A percentile compares a stretch with the other conserved stretches of the same genome.
Conservation (phyloP, 2,329 filamentous ascomycete species). For the Fusarium buxicola region DNA sequence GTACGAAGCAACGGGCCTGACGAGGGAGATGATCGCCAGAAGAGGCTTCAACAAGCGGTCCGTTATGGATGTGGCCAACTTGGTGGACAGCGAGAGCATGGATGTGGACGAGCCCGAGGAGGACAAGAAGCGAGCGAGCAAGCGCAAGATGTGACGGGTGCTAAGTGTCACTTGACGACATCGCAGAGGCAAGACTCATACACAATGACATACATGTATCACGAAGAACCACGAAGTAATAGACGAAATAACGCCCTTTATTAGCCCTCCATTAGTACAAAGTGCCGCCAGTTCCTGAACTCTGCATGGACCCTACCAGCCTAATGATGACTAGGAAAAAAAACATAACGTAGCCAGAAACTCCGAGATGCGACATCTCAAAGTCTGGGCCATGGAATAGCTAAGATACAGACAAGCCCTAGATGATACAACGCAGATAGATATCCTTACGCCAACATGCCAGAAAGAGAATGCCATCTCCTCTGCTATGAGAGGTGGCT, state of each 20-base stretch:
- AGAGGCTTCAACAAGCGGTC: conserved; percentile 49
- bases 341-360: conserved; percentile 38
- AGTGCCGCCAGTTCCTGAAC: conserved; percentile 25
- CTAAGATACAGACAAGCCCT: conserved; percentile 44
- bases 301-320: conserved; percentile 17
- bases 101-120: conserved; percentile 67
- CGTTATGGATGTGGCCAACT: conserved; percentile 58
- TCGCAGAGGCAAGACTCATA: conserved; percentile 9
- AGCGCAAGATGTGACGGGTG: conserved; percentile 62
- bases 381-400: conserved; percentile 32
- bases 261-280: conserved; percentile 36
- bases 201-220: conserved; percentile 33
- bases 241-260: conserved; percentile 44
- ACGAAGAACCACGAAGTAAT: conserved; percentile 47
- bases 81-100: conserved; percentile 63
- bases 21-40: conserved; percentile 43
- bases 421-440: conserved; percentile 42
- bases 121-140: conserved; percentile 62
- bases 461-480: conserved; percentile 31
- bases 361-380: conserved; percentile 27
- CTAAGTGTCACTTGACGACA: background rate
- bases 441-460: conserved; percentile 43
- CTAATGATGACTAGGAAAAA: conserved; percentile 23
- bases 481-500: conserved; percentile 29
- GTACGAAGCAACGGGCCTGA: conserved; percentile 36